A percentile compares a stretch with the other conserved stretches of the same genome.
Evolutionary conservation across 2,329 filamentous ascomycete species (phyloP).

Genomic region (Daldinia eschscholtzii): DNA sequence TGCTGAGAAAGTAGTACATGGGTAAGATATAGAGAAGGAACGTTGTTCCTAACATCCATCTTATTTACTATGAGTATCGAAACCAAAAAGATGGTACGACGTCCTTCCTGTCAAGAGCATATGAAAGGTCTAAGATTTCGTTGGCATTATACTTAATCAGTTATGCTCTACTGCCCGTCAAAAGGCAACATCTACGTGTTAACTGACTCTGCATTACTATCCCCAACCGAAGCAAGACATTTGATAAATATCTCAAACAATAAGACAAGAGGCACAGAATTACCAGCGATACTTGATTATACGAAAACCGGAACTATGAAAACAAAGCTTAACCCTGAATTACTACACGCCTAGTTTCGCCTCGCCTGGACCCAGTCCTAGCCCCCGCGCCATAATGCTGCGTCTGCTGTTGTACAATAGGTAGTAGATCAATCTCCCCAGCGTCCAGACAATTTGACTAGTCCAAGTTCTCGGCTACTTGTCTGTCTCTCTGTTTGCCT

Average conservation of each 20-base stretch:
- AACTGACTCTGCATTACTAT: no score
- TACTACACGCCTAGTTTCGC: slow-evolving; percentile 32
- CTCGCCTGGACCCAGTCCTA: slow-evolving; percentile 14
- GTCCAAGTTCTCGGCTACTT: not conserved
- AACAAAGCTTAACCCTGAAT: slow-evolving; percentile 23
- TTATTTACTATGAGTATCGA: not conserved
- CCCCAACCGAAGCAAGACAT: no score
- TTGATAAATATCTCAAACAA: no score
- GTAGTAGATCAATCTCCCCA: slow-evolving; percentile 24
- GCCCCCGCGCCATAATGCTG: slow-evolving; percentile 16
- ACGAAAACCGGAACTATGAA: not conserved
- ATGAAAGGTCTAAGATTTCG: no score
- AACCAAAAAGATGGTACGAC: no score
- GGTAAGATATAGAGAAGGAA: no score
- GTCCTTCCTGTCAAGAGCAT: no score
- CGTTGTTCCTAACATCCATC: not conserved
- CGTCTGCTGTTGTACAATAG: slow-evolving; percentile 33
- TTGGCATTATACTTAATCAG: no score
- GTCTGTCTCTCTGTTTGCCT: not conserved
- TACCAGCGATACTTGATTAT: not conserved
- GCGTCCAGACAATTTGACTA: not conserved
- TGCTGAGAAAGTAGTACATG: no score
- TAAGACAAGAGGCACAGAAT: not conserved
- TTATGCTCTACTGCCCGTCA: no score
- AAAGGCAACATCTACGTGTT: no score